phyloP scores from a whole-genome alignment of 2,329 filamentous ascomycete genomes.

The Arthrobotrys entomopaga region DNA sequence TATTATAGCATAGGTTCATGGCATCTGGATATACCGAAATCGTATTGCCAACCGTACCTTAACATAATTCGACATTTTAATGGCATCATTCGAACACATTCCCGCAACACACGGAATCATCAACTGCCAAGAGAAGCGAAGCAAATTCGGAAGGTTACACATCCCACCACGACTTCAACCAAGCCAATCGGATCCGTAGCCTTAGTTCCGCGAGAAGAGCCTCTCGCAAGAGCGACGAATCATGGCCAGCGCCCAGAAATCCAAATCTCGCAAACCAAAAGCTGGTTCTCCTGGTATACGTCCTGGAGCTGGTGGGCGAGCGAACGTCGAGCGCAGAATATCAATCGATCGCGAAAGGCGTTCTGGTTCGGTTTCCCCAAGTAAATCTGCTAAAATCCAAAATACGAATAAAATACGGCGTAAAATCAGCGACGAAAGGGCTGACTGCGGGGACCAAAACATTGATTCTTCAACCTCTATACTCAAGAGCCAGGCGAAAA shows the following conservation, averaged over 20 bases:
- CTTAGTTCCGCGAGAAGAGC: background rate
- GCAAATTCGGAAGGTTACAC: conserved; percentile 32
- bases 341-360: background rate
- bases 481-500: too few relatives aligned
- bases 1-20: too few relatives aligned
- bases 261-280: background rate
- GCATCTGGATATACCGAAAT: too few relatives aligned
- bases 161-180: background rate
- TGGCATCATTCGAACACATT: too few relatives aligned
- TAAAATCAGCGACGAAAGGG: too few relatives aligned
- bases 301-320: background rate
- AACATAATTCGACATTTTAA: too few relatives aligned
- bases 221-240: background rate
- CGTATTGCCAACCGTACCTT: too few relatives aligned
- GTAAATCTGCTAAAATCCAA: too few relatives aligned
- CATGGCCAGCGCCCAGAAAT: conserved; percentile 7
- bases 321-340: background rate
- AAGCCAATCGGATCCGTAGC: conserved; percentile 19
- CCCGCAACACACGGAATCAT: background rate
- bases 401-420: too few relatives aligned
- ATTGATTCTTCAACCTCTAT: too few relatives aligned
- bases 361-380: too few relatives aligned
- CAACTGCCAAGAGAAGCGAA: background rate
- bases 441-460: too few relatives aligned
- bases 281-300: background rate